phyloP scores from a whole-genome alignment of 2,329 filamentous ascomycete genomes.

The Zymoseptoria pseudotritici region DNA sequence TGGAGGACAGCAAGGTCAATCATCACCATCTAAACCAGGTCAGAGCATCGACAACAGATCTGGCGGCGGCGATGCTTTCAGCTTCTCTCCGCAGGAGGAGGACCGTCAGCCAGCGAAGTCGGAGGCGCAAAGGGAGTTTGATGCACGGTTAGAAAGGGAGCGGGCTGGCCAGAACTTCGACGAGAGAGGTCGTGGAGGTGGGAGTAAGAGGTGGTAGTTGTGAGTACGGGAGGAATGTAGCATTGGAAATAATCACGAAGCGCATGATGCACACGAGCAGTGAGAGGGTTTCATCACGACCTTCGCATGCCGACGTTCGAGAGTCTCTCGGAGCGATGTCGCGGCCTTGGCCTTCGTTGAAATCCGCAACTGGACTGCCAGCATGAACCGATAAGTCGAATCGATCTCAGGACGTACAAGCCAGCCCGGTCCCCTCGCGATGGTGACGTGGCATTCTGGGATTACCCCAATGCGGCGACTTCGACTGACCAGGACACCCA shows the following conservation, averaged over 20 bases:
- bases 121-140: slow-evolving; percentile 45
- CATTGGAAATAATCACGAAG: neutral
- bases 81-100: slow-evolving; percentile 37
- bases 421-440: too few relatives aligned
- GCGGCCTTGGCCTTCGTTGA: too few relatives aligned
- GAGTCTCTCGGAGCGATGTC: too few relatives aligned
- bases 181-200: slow-evolving; percentile 6
- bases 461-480: too few relatives aligned
- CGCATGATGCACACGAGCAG: neutral
- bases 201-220: neutral
- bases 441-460: too few relatives aligned
- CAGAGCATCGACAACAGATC: slow-evolving; percentile 18
- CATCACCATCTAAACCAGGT: slow-evolving; percentile 15
- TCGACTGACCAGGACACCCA: too few relatives aligned
- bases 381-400: too few relatives aligned
- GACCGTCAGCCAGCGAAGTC: slow-evolving; percentile 37
- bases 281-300: neutral
- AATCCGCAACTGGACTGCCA: too few relatives aligned
- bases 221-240: neutral
- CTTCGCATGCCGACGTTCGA: neutral
- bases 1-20: slow-evolving; percentile 12
- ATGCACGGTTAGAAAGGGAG: slow-evolving; percentile 43
- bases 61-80: slow-evolving; percentile 36
- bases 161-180: slow-evolving; percentile 40
- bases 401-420: too few relatives aligned